Evolutionary conservation across 208 protist genomes (phyloP).

Genomic region (Leishmania amazonensis): DNA sequence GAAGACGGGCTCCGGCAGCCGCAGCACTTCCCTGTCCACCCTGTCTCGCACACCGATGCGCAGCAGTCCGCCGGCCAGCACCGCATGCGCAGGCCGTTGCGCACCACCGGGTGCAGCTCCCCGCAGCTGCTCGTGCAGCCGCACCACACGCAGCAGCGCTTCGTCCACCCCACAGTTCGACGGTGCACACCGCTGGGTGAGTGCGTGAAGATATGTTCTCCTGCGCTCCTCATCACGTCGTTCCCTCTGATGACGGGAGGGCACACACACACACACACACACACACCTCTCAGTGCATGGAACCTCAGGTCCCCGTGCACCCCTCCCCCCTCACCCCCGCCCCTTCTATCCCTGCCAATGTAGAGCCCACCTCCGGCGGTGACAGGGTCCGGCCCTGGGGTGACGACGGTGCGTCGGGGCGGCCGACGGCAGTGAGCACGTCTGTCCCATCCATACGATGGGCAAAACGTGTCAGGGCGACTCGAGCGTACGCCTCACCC

Average conservation of each 20-base stretch:
- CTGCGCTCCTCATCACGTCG: neutral
- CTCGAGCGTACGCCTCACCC: too few species aligned
- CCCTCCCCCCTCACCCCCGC: too few species aligned
- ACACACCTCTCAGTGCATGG: neutral
- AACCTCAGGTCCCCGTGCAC: neutral
- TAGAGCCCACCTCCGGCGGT: neutral
- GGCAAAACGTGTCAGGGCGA: neutral
- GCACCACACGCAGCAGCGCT: conserved; percentile 63
- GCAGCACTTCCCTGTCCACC: conserved; percentile 64
- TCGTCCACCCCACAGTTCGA: conserved; percentile 91
- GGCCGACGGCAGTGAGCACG: neutral
- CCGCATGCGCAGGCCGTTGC: conserved; percentile 8
- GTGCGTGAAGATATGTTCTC: neutral
- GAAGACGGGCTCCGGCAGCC: conserved; percentile 50
- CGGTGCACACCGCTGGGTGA: conserved; percentile 49
- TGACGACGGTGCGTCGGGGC: neutral
- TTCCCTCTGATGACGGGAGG: neutral
- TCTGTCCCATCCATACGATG: neutral
- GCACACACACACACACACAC: neutral
- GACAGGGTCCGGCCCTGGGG: too few species aligned
- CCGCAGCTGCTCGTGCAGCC: conserved; percentile 37
- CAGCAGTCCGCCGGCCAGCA: conserved; percentile 26
- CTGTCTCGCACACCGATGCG: conserved; percentile 73
- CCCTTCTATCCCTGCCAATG: neutral
- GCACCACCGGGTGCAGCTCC: neutral